Evolutionary conservation across 345 rosid genomes (phyloP).

Genomic region (Murraya koenigii): DNA sequence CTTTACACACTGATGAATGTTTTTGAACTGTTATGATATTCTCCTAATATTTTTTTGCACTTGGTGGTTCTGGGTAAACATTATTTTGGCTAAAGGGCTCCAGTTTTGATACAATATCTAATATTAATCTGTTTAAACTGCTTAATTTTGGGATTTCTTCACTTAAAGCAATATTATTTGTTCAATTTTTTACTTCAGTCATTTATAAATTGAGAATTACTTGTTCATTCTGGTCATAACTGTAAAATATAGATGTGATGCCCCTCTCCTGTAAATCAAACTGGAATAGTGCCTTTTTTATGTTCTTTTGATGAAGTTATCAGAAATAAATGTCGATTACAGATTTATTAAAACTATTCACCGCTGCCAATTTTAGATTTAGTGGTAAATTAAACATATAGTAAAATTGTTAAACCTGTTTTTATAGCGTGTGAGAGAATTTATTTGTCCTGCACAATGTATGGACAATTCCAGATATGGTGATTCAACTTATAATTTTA

Average conservation of each 20-base stretch:
- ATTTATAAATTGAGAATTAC: not conserved
- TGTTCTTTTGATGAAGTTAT: not conserved
- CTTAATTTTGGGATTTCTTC: not conserved
- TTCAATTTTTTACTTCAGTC: not conserved
- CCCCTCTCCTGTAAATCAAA: not conserved
- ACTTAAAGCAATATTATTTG: not conserved
- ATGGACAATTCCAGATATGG: not conserved
- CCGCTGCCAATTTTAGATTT: not conserved
- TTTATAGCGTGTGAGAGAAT: not conserved
- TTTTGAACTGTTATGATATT: constrained; percentile 1
- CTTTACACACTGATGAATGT: not conserved
- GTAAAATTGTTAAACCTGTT: not conserved
- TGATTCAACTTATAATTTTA: constrained; percentile 1
- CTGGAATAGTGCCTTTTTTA: not conserved
- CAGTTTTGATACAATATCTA: not conserved
- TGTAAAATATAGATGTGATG: not conserved
- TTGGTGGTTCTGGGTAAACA: not conserved
- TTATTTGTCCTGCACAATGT: not conserved
- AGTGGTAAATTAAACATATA: not conserved
- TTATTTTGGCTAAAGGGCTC: not conserved
- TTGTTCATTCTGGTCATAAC: not conserved
- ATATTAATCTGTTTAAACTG: not conserved
- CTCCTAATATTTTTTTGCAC: not conserved
- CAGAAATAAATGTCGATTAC: not conserved
- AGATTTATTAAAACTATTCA: not conserved